Evolutionary conservation across 2,329 filamentous ascomycete genomes (phyloP).

Genomic region (Passalora sequoiae): DNA sequence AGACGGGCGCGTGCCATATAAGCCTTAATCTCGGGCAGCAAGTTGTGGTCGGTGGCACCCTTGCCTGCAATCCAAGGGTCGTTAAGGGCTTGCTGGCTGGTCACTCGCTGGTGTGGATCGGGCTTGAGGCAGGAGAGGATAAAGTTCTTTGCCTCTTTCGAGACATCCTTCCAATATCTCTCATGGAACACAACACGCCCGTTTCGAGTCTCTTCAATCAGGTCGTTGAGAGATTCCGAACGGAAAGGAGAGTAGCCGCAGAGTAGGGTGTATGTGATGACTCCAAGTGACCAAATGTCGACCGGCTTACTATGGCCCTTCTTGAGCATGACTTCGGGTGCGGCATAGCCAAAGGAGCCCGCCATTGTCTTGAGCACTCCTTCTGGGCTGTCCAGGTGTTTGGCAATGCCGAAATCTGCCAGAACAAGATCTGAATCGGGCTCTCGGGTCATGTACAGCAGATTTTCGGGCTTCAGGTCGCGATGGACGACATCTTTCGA

Average conservation of each 20-base stretch:
- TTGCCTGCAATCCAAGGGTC: conserved; percentile 76
- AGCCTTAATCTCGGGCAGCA: conserved; percentile 92
- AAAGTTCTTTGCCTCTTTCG: conserved; percentile 90
- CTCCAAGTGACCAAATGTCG: conserved; percentile 98
- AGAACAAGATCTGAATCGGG: conserved; percentile 79
- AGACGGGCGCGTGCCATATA: conserved; percentile 90
- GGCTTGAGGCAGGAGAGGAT: conserved; percentile 77
- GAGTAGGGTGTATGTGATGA: conserved; percentile 96
- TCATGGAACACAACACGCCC: conserved; percentile 90
- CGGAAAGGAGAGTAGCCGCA: conserved; percentile 98
- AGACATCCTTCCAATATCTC: conserved; percentile 97
- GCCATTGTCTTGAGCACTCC: conserved; percentile 98
- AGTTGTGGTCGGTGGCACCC: conserved; percentile 89
- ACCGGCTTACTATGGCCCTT: conserved; percentile 95
- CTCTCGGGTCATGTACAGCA: conserved; percentile 81
- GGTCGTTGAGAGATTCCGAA: conserved; percentile 83
- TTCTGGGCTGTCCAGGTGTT: conserved; percentile 86
- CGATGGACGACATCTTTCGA: conserved; percentile 91
- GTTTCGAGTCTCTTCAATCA: conserved; percentile 88
- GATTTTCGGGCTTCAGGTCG: conserved; percentile 97
- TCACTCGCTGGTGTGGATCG: conserved; percentile 68
- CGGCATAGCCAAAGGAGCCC: conserved; percentile 95
- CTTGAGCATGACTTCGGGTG: conserved; percentile 97
- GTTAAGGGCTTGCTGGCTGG: conserved; percentile 47
- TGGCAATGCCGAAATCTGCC: conserved; percentile 97